Percentiles rank a stretch among this genome's conserved stretches.
Evolutionary conservation across 306 rosid species (phyloP).

Genomic region (Rubus parviflorus): DNA sequence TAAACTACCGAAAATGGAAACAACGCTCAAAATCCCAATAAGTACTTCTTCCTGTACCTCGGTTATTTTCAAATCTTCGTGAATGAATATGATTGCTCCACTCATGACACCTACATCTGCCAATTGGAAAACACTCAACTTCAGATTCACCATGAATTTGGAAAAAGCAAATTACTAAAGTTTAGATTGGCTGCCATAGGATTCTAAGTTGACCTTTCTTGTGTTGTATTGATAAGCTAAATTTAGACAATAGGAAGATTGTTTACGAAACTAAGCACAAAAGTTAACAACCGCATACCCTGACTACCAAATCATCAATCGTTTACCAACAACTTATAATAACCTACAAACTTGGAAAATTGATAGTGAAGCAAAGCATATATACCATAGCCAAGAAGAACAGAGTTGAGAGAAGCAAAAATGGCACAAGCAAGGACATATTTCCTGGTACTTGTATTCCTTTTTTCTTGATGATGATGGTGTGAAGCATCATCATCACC

Average conservation of each 20-base stretch:
- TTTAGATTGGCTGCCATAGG: background rate
- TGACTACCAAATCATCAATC: background rate
- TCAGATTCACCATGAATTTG: background rate
- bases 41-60: constrained; percentile 80
- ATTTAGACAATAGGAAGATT: background rate
- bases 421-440: constrained; percentile 85
- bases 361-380: constrained; percentile 5
- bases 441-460: constrained; percentile 49
- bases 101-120: constrained; percentile 99
- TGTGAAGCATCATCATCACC: constrained; percentile 35
- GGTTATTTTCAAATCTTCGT: constrained; percentile 77
- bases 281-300: background rate
- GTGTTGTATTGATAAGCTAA: background rate
- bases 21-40: constrained; percentile 79
- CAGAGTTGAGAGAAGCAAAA: constrained; percentile 94
- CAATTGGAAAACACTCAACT: constrained; percentile 16
- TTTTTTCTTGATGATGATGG: constrained; percentile 38
- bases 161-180: background rate
- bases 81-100: constrained; percentile 89
- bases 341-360: background rate
- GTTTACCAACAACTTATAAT: background rate
- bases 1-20: constrained; percentile 85
- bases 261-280: background rate
- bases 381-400: constrained; percentile 94
- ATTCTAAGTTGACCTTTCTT: no score